A percentile compares a stretch with the other conserved stretches of the same genome.
phyloP scores from a whole-genome alignment of 1,284 basidiomycete genomes.

The Microstroma glucosiphilum region DNA sequence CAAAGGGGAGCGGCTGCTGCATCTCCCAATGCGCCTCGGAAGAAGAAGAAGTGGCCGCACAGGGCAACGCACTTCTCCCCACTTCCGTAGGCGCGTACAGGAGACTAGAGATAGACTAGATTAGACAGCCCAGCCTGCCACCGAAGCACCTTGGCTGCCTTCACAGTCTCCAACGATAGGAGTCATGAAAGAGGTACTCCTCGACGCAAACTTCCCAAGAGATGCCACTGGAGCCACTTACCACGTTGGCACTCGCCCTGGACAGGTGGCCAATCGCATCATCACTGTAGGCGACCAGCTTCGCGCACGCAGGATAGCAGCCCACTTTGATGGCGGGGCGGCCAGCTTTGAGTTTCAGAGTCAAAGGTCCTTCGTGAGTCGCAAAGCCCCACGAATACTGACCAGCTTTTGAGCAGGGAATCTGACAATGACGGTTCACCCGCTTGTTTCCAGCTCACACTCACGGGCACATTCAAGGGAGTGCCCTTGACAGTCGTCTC shows the following conservation, averaged over 20 bases:
- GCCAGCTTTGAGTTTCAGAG: slow-evolving; percentile 61
- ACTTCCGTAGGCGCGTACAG: too few species aligned
- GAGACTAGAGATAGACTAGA: too few species aligned
- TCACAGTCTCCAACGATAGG: background rate
- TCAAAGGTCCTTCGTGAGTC: slow-evolving; percentile 63
- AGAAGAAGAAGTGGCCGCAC: too few species aligned
- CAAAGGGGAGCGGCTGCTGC: too few species aligned
- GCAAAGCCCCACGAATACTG: background rate
- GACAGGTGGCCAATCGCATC: slow-evolving; percentile 67
- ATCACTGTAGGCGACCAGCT: slow-evolving; percentile 70
- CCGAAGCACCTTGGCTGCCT: background rate
- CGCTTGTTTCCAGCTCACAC: slow-evolving; percentile 55
- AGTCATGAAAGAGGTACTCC: slow-evolving; percentile 11
- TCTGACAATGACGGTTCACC: background rate
- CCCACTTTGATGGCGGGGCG: slow-evolving; percentile 58
- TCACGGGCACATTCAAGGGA: slow-evolving; percentile 68
- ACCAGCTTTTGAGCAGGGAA: background rate
- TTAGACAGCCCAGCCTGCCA: too few species aligned
- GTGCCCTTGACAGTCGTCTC: slow-evolving; percentile 67
- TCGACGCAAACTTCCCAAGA: slow-evolving; percentile 16
- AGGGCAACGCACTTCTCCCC: too few species aligned
- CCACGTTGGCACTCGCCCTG: slow-evolving; percentile 8
- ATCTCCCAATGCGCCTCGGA: too few species aligned
- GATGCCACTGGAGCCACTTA: slow-evolving; percentile 16
- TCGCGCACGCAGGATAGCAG: slow-evolving; percentile 62